Percentiles rank a stretch among this genome's conserved stretches.
phyloP scores from a whole-genome alignment of 2,329 filamentous ascomycete genomes.

The Talaromyces sp. region DNA sequence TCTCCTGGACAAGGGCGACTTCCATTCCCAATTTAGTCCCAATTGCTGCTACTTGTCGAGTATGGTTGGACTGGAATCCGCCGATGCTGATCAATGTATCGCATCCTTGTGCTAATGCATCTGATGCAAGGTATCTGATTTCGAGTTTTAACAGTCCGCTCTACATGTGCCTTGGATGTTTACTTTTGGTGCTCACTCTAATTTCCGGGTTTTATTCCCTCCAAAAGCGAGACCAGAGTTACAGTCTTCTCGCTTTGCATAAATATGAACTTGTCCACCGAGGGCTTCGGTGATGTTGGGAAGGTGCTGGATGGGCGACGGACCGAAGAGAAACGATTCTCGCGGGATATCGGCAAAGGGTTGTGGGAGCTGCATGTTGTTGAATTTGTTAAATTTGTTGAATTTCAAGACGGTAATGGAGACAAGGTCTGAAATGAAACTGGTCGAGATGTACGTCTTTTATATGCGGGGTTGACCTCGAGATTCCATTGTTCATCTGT shows the following conservation, averaged over 20 bases:
- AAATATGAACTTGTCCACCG: conserved; percentile 56
- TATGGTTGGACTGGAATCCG: conserved; percentile 68
- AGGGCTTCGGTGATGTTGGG: conserved; percentile 61
- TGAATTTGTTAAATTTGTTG: conserved; percentile 2
- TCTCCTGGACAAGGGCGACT: conserved; percentile 55
- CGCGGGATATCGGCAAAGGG: conserved; percentile 62
- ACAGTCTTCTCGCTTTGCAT: conserved; percentile 68
- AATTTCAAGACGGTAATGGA: background rate
- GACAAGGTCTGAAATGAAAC: background rate
- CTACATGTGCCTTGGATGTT: background rate
- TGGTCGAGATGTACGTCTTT: background rate
- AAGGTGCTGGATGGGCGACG: conserved; percentile 64
- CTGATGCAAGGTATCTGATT: conserved; percentile 55
- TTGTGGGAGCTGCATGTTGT: conserved; percentile 46
- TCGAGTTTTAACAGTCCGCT: background rate
- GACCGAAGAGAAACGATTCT: conserved; percentile 59
- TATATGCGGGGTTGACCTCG: background rate
- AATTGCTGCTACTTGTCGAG: conserved; percentile 61
- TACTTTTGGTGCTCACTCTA: conserved; percentile 40
- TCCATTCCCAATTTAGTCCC: conserved; percentile 54
- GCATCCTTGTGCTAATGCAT: conserved; percentile 53
- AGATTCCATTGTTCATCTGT: background rate
- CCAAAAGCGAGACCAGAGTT: conserved; percentile 64
- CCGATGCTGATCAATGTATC: conserved; percentile 64
- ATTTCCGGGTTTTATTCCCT: conserved; percentile 66